Evolutionary conservation across 805 yeast species (phyloP), one percentile per base, ranked within the genome.

Genomic region (Wickerhamiella kurtzmanii): DNA sequence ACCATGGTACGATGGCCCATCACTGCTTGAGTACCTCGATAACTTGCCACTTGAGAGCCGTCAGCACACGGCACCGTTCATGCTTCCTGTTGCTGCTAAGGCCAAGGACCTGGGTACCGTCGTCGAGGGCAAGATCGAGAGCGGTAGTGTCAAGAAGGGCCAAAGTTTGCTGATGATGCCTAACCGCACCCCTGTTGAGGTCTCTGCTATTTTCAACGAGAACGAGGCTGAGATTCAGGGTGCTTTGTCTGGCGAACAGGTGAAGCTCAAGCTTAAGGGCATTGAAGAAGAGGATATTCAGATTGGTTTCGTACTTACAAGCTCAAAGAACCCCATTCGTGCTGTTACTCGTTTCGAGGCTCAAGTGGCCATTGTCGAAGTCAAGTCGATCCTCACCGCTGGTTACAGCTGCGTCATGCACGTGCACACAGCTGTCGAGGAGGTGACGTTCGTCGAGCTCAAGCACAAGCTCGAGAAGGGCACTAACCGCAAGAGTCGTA

Each of bases 321-420:
- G 95, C 16, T 72, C 80, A 53, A 76, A 76, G 64, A 76, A 78
- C 61, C 99, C 99, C 37, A 94, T 92, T 43, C 85, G 83, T 62
- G 84, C 94, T 25, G 94, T 84, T 41, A 82, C 94, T 20, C 76
- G 74, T 56, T 92, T 92, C 62, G 95, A 86, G 69, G 97, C 97
- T 4, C 95, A 89, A 67, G 77, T 92, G 54, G 97, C 96, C 47
- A 84, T 92, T 67, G 96, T 92, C 49, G 99, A 92, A 70, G 77
- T 92, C 66, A 87, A 84, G 69, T 82, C 95, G 17, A 92, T 92
- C 61, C 72, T 92, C 61, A 84, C 98, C 3, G 79, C 94, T 44
- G 99, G 99, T 48, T 92, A 79, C 72, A 79, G 96, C 13, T 92
- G 97, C 75, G 96, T 92, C 47, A 89, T 92, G 96, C 98, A 92